phyloP scores from a whole-genome alignment of 2,329 filamentous ascomycete genomes.

The Pyrenochaeta sp. region DNA sequence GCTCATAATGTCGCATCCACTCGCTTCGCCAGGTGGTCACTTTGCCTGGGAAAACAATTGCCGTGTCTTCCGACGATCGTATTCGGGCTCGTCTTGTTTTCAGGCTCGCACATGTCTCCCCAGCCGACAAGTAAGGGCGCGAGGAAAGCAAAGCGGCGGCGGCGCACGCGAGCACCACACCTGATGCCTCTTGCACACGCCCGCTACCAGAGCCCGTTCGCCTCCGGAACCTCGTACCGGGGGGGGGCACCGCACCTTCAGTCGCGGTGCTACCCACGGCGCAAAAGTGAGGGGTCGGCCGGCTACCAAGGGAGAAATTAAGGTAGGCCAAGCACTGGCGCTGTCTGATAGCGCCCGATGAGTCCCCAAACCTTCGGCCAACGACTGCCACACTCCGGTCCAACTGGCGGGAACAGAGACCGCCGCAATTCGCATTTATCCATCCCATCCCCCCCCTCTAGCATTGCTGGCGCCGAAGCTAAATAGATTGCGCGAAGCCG shows the following conservation, averaged over 20 bases:
- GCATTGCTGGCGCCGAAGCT: neutral
- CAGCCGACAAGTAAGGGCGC: too few species aligned
- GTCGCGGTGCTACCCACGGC: too few species aligned
- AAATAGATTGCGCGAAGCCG: neutral
- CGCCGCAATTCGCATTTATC: neutral
- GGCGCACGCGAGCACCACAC: constrained; percentile 1
- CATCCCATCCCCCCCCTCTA: too few species aligned
- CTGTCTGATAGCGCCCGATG: constrained; percentile 30
- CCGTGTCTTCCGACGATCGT: neutral
- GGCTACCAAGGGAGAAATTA: constrained; percentile 29
- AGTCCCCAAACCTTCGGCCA: constrained; percentile 15
- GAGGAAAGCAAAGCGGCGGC: neutral
- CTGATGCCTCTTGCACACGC: constrained; percentile 6
- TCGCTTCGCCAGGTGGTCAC: neutral
- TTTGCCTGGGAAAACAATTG: neutral
- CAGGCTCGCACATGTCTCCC: neutral
- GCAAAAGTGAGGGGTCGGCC: constrained; percentile 9
- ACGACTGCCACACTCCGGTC: constrained; percentile 12
- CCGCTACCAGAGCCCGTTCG: constrained; percentile 23
- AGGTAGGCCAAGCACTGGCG: constrained; percentile 45
- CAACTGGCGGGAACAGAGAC: neutral
- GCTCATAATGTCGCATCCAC: neutral
- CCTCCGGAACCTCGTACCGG: constrained; percentile 22
- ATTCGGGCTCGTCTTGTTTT: neutral
- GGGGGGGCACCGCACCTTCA: constrained; percentile 5